Evolutionary conservation across 495 filamentous ascomycete genomes (phyloP).

Genomic region (Xylaria venustula): DNA sequence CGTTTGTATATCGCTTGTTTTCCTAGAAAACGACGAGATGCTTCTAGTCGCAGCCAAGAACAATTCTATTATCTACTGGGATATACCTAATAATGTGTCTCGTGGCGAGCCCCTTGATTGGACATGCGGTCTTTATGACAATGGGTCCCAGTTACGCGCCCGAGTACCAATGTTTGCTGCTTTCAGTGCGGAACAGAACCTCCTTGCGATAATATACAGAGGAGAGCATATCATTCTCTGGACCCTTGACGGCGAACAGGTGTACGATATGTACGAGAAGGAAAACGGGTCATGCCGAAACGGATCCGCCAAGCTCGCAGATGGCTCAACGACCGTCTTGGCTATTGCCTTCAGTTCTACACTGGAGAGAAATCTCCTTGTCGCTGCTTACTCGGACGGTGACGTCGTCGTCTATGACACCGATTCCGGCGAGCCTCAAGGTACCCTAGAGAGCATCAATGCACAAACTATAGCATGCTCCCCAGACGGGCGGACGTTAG

Average conservation of each 20-base stretch:
- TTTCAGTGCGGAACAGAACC: slow-evolving; percentile 15
- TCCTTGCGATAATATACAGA: slow-evolving; percentile 27
- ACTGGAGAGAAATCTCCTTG: slow-evolving; percentile 3
- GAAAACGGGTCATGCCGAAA: slow-evolving; percentile 13
- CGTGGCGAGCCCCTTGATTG: slow-evolving; percentile 19
- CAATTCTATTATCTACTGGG: slow-evolving; percentile 24
- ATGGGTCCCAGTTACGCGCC: slow-evolving; percentile 1
- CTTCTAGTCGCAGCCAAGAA: slow-evolving; percentile 19
- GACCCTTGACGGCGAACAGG: slow-evolving; percentile 19
- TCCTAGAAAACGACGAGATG: slow-evolving; percentile 21
- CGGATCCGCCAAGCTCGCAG: background rate
- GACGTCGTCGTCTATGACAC: slow-evolving; percentile 3
- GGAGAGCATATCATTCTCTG: slow-evolving; percentile 29
- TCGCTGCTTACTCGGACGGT: slow-evolving; percentile 3
- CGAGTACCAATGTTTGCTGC: slow-evolving; percentile 16
- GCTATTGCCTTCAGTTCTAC: slow-evolving; percentile 12
- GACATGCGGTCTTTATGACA: slow-evolving; percentile 19
- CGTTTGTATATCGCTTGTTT: slow-evolving; percentile 15
- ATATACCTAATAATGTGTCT: slow-evolving; percentile 13
- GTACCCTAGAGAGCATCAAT: background rate
- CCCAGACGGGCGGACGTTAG: background rate
- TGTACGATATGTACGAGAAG: slow-evolving; percentile 24
- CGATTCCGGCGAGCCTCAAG: background rate
- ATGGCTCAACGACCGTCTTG: background rate
- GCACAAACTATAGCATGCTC: background rate